These are phyloP conservation scores for Stephania yunnanensis DNA, from an alignment of 164 flowering plant species.

Conservation along the genomic window DNA sequence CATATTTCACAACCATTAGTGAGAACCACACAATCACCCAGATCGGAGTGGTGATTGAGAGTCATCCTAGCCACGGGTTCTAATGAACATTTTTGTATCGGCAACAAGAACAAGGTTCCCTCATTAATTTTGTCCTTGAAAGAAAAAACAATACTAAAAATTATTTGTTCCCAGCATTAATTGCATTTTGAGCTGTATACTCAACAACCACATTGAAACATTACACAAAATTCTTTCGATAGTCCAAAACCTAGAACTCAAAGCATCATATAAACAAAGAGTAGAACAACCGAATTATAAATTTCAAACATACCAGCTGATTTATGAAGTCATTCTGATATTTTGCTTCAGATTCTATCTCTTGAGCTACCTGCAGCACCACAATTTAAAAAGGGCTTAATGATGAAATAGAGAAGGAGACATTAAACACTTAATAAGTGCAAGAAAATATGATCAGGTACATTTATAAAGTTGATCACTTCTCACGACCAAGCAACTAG, in stretches of 20 bases:
- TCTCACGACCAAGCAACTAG: neutral
- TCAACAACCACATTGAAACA: neutral
- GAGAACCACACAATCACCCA: neutral
- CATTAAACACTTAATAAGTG: neutral
- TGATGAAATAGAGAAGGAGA: neutral
- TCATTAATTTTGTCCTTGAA: neutral
- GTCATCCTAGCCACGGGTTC: neutral
- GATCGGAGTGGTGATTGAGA: neutral
- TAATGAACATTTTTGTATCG: neutral
- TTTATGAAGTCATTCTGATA: constrained; percentile 40
- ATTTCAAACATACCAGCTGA: constrained; percentile 32
- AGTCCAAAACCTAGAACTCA: neutral
- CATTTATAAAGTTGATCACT: neutral
- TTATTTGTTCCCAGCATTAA: neutral
- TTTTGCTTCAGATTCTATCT: constrained; percentile 47
- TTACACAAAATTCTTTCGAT: neutral
- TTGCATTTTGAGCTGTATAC: neutral
- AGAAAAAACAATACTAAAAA: neutral
- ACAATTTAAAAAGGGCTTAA: constrained; percentile 11
- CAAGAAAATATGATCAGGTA: neutral
- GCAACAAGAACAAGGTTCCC: neutral
- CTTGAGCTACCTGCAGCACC: constrained; percentile 52
- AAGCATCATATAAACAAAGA: neutral
- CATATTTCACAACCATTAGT: neutral
- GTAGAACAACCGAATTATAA: neutral